Evolutionary conservation across 208 protist genomes (phyloP), one percentile per base, ranked within the genome.

Genomic region (Angomonas desouzai): DNA sequence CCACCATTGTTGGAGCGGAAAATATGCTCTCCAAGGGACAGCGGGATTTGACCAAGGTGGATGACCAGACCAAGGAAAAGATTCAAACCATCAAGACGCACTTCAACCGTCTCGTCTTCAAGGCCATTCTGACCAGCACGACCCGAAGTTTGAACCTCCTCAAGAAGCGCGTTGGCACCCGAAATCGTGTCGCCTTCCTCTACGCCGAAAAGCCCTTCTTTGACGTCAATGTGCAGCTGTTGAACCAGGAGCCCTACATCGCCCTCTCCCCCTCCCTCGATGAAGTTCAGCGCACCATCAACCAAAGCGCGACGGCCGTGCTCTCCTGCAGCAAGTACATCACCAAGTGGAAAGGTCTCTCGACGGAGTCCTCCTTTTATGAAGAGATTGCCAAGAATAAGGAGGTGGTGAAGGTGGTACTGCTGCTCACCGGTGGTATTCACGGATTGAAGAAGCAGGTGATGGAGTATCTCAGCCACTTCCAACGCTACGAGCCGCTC

Each of bases 281-380:
- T 61, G 92, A 98, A 65, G 87, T 98, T 32, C 97, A 98, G 78
- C 76, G 84, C 57, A 88, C 94, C n/a, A 97, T 98, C 79, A 98
- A 98, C 71, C 84, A 96, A 72, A 87, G 83, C 55, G 89, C 87
- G 30, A 93, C 85, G 22, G 84, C 89, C 10, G 73, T 98, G 34
- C 81, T 98, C 27, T 87, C 86, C 9, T 95, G 87, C 74, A 94
- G 92, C 63, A 93, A 92, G 68, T 88, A 93, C 74, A 91, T 98
- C 72, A 75, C 74, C 18, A 74, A 65, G 22, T 98, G 93, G 94
- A 65, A 64, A 22, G 83, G 76, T 16, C 65, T 96, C 51, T 22
- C 30, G 20, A 22, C 0, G 3, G 25, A 34, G 16, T 55, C 76
- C 20, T 87, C 81, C 58, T 97, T 98, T 68, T 97, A 96, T 79